A percentile compares a stretch with the other conserved stretches of the same genome.
phyloP scores from a whole-genome alignment of 345 rosid species.

The Bruguiera sexangula region DNA sequence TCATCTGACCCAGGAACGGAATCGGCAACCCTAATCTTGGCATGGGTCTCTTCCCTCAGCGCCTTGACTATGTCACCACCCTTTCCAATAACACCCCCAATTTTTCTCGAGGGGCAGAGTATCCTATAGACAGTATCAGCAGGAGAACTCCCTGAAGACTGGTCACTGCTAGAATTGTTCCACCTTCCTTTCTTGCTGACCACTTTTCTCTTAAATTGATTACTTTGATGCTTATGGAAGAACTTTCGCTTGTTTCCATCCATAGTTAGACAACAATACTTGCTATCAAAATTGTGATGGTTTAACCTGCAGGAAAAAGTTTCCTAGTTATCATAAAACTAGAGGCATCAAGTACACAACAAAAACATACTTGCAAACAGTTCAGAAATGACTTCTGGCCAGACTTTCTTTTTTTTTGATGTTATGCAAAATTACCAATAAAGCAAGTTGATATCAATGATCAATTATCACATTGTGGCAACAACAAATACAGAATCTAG shows the following conservation, averaged over 20 bases:
- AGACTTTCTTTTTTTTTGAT: neutral
- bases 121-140: constrained; percentile 51
- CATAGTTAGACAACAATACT: constrained; percentile 26
- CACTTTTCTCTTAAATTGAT: constrained; percentile 44
- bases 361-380: neutral
- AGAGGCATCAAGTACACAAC: neutral
- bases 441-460: neutral
- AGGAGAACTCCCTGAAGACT: constrained; percentile 28
- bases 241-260: constrained; percentile 41
- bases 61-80: constrained; percentile 51
- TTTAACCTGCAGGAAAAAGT: constrained; percentile 6
- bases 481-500: too few relatives aligned
- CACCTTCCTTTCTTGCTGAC: constrained; percentile 30
- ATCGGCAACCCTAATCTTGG: constrained; percentile 54
- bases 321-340: neutral
- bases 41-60: constrained; percentile 48
- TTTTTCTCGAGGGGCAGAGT: constrained; percentile 58
- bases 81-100: constrained; percentile 59
- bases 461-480: too few relatives aligned
- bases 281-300: neutral
- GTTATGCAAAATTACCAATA: neutral
- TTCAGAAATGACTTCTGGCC: neutral
- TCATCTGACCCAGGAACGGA: constrained; percentile 57
- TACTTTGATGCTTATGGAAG: constrained; percentile 34
- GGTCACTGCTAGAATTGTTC: constrained; percentile 33